Evolutionary conservation across 108 stramenopile genomes (phyloP), one percentile per base, ranked within the genome.

Genomic region (Skeletonema grethae): DNA sequence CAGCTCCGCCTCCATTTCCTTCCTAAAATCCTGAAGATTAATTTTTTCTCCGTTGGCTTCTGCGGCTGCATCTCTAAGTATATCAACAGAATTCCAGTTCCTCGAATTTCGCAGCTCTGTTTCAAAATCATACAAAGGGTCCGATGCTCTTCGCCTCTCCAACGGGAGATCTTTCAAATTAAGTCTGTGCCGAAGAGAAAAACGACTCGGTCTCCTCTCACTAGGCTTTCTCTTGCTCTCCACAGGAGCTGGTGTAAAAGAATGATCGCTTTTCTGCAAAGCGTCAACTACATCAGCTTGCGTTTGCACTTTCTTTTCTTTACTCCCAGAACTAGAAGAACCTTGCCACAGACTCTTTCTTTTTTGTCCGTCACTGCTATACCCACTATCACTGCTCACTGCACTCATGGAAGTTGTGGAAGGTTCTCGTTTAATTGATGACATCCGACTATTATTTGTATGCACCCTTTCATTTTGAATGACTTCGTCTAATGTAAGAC

Each of bases 1-100:
- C 15, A 43, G 6, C 22, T 53, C 50, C n/a, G 22, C 50, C 20
- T 22, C 59, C 59, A 61, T 61, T 34, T 61, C 34, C 24, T 30
- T 35, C 6, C 6, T 3, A 61, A 61, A 34, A 16, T 31, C 59
- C 0, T 61, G 31, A 18, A 31, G 6, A 12, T 63, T 24, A 22
- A 53, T 24, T 24, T 7, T 24, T 39, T 63, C 62, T 4, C 62
- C 62, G 6, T 43, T 63, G 36, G 39, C 62, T 16, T 63, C 62
- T 36, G 35, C 36, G 2, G 62, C 62, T 2, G 36, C 62, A 63
- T 63, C 62, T 13, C 62, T 16, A 13, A 63, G 20, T 35, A 63
- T 63, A 22, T 39, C 34, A 2, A 20, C 22, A 3, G 36, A 38
- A 10, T 43, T 31, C 35, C 34, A 63, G 15, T 6, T 34, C 36